Percentiles rank a stretch among this genome's conserved stretches.
These are phyloP conservation scores for Tricholoma sp. DNA, from an alignment of 768 basidiomycete genomes.

Conservation along the genomic window DNA sequence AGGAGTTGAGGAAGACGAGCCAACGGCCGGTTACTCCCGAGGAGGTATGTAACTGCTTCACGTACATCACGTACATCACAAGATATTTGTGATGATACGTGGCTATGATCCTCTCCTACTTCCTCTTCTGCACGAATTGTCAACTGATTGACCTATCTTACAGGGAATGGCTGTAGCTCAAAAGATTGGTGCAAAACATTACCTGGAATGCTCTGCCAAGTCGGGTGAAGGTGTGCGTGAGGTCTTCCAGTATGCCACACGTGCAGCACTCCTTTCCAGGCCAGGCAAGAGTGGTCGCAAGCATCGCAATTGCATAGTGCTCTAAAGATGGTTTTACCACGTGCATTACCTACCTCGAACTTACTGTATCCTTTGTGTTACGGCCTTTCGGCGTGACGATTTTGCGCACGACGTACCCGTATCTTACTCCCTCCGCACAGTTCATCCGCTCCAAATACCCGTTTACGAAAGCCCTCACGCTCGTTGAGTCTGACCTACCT, in stretches of 20 bases:
- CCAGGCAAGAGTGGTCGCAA: conserved; percentile 13
- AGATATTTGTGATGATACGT: neutral
- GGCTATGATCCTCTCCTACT: neutral
- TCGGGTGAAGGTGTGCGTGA: conserved; percentile 96
- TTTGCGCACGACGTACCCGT: conserved; percentile 1
- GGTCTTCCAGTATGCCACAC: conserved; percentile 97
- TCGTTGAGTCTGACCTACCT: neutral
- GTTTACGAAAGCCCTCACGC: neutral
- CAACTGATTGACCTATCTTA: neutral
- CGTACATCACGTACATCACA: neutral
- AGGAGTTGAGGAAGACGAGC: conserved; percentile 90
- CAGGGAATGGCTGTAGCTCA: conserved; percentile 92
- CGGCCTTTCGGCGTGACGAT: neutral
- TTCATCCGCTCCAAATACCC: conserved; percentile 1
- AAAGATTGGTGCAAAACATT: conserved; percentile 96
- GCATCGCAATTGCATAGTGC: conserved; percentile 13
- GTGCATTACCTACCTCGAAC: conserved; percentile 1
- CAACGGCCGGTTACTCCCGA: conserved; percentile 93
- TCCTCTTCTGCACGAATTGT: neutral
- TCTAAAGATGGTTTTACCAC: neutral
- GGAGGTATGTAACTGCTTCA: conserved; percentile 56
- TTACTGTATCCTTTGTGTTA: neutral
- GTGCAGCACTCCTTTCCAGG: conserved; percentile 69
- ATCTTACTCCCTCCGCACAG: neutral
- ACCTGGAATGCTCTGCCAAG: conserved; percentile 96